Conservation (phyloP, 108 stramenopile genomes). For the Nannochloropsis salina region DNA sequence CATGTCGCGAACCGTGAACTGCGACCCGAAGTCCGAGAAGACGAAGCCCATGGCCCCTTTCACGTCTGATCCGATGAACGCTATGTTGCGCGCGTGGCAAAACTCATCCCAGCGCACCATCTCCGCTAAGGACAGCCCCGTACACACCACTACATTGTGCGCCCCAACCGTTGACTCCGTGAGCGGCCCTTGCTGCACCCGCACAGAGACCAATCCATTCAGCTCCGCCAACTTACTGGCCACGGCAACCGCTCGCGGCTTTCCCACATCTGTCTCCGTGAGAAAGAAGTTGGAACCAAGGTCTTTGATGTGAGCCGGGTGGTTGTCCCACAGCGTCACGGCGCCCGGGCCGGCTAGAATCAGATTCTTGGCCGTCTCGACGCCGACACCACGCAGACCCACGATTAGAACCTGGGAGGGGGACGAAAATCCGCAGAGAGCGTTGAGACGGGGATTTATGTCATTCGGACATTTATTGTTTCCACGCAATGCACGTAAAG, state of each 20-base stretch:
- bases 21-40: constrained; percentile 55
- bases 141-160: constrained; percentile 48
- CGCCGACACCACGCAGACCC: constrained; percentile 59
- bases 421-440: background rate
- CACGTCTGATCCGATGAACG: constrained; percentile 48
- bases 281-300: constrained; percentile 60
- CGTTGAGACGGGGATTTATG: too few relatives aligned
- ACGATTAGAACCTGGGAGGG: constrained; percentile 56
- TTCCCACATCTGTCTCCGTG: constrained; percentile 55
- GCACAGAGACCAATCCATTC: constrained; percentile 54
- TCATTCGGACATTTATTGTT: too few relatives aligned
- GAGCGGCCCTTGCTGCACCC: constrained; percentile 42
- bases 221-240: constrained; percentile 52
- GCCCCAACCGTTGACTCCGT: constrained; percentile 47
- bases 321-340: constrained; percentile 52
- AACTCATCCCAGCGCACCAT: constrained; percentile 50
- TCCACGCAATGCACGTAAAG: too few relatives aligned
- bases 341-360: constrained; percentile 56
- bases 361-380: constrained; percentile 59
- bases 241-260: constrained; percentile 42
- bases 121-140: constrained; percentile 28
- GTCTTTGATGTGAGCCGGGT: constrained; percentile 39
- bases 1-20: constrained; percentile 47
- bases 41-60: constrained; percentile 52
- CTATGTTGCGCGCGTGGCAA: constrained; percentile 39